Evolutionary conservation across 139 green algal species (phyloP).

Genomic region (Picochlorum sp.): DNA sequence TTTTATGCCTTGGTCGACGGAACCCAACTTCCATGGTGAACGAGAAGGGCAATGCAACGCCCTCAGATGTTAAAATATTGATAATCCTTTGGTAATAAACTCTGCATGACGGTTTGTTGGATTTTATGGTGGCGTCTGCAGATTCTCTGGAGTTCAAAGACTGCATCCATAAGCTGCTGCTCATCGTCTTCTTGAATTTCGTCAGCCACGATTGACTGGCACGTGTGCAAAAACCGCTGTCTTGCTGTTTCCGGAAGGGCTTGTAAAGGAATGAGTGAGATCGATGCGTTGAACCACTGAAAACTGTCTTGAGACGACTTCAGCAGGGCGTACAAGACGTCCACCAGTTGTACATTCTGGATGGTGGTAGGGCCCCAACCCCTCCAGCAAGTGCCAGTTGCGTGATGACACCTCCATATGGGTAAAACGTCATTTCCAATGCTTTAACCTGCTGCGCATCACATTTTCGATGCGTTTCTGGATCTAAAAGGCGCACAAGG

Average conservation of each 20-base stretch:
- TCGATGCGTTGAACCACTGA: slow-evolving; percentile 39
- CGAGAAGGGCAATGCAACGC: no score
- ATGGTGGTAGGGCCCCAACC: slow-evolving; percentile 38
- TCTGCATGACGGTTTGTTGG: slow-evolving; percentile 34
- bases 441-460: slow-evolving; percentile 7
- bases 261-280: slow-evolving; percentile 43
- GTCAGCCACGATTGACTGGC: slow-evolving; percentile 15
- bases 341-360: slow-evolving; percentile 33
- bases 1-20: slow-evolving; percentile 20
- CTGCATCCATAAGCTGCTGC: slow-evolving; percentile 31
- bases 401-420: slow-evolving; percentile 24
- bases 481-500: slow-evolving; percentile 40
- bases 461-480: slow-evolving; percentile 13
- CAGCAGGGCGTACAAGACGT: slow-evolving; percentile 44
- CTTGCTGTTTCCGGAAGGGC: slow-evolving; percentile 33
- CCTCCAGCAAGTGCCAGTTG: slow-evolving; percentile 46
- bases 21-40: background rate
- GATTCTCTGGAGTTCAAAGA: slow-evolving; percentile 55
- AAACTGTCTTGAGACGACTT: slow-evolving; percentile 20
- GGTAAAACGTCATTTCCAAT: slow-evolving; percentile 24
- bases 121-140: slow-evolving; percentile 48
- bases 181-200: slow-evolving; percentile 14
- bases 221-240: slow-evolving; percentile 30
- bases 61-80: slow-evolving; percentile 23
- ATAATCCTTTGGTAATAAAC: slow-evolving; percentile 52